These are phyloP conservation scores for Macrolepiota fuliginosa DNA, from an alignment of 768 basidiomycete genomes.

Conservation along the genomic window DNA sequence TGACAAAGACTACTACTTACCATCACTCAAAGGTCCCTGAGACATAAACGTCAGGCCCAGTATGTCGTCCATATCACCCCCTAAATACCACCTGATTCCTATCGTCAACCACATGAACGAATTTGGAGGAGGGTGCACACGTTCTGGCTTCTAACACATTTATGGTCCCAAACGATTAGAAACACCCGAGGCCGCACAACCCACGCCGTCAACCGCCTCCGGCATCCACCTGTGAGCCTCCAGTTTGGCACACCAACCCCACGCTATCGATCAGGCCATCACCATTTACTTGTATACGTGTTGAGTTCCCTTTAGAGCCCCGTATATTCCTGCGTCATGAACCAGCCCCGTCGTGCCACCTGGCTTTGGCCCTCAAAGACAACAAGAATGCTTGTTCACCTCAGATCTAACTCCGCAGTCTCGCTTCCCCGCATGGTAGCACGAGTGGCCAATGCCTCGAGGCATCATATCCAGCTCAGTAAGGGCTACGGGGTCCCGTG, in stretches of 20 bases:
- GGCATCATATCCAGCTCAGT: slow-evolving; percentile 5
- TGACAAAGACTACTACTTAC: too few species aligned
- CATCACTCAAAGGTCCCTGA: too few species aligned
- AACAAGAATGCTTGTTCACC: not conserved
- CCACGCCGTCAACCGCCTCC: not conserved
- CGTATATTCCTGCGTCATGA: not conserved
- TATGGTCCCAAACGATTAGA: not conserved
- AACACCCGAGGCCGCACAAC: not conserved
- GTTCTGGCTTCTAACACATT: too few species aligned
- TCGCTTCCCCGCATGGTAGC: slow-evolving; percentile 4
- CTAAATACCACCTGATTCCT: too few species aligned
- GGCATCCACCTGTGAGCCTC: not conserved
- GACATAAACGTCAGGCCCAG: too few species aligned
- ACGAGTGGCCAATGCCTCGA: not conserved
- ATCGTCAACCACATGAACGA: too few species aligned
- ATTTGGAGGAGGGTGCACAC: too few species aligned
- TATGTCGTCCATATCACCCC: too few species aligned
- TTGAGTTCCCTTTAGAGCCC: not conserved
- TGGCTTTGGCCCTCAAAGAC: not conserved
- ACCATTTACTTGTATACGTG: too few species aligned
- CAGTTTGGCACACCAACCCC: not conserved
- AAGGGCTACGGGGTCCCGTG: not conserved
- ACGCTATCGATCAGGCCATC: not conserved
- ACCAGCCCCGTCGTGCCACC: not conserved
- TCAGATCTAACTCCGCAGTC: slow-evolving; percentile 7